Conservation (phyloP, 2,329 filamentous ascomycete genomes). For the Incumbomyces delicatus region DNA sequence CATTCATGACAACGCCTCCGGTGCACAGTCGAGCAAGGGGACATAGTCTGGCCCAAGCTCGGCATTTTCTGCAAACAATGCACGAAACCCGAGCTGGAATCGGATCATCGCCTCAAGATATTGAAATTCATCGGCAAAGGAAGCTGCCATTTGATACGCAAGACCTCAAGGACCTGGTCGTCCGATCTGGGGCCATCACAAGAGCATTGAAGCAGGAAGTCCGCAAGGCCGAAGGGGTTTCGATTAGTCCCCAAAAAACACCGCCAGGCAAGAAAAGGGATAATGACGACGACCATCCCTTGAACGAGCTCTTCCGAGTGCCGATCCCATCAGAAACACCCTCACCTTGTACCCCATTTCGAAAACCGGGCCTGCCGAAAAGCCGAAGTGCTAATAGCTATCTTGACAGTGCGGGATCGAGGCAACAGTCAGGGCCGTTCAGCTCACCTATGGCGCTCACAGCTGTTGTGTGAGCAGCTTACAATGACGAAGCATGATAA, state of each 20-base stretch:
- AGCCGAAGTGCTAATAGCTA: conserved; percentile 24
- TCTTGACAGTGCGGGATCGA: conserved; percentile 17
- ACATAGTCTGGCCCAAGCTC: conserved; percentile 50
- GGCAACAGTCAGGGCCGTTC: conserved; percentile 20
- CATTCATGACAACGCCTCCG: conserved; percentile 18
- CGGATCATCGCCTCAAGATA: conserved; percentile 22
- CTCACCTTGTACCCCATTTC: conserved; percentile 22
- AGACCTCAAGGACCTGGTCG: conserved; percentile 52
- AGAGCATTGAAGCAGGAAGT: conserved; percentile 41
- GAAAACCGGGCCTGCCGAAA: conserved; percentile 20
- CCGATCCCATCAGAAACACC: conserved; percentile 20
- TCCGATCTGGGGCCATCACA: conserved; percentile 39
- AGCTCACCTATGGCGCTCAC: conserved; percentile 6
- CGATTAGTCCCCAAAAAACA: conserved; percentile 21
- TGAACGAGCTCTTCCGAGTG: conserved; percentile 40
- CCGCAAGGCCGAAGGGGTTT: conserved; percentile 40
- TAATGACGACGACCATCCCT: conserved; percentile 31
- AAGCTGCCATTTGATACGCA: conserved; percentile 60
- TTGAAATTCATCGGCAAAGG: conserved; percentile 24
- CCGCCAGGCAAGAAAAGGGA: conserved; percentile 16
- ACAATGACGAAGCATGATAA: background rate
- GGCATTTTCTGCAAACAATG: conserved; percentile 52
- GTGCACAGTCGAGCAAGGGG: conserved; percentile 38
- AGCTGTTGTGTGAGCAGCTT: background rate
- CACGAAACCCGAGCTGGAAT: conserved; percentile 37